Percentiles rank a stretch among this genome's conserved stretches.
These are phyloP conservation scores for Cladophialophora carrionii DNA, from an alignment of 2,329 filamentous ascomycete species.

Conservation along the genomic window DNA sequence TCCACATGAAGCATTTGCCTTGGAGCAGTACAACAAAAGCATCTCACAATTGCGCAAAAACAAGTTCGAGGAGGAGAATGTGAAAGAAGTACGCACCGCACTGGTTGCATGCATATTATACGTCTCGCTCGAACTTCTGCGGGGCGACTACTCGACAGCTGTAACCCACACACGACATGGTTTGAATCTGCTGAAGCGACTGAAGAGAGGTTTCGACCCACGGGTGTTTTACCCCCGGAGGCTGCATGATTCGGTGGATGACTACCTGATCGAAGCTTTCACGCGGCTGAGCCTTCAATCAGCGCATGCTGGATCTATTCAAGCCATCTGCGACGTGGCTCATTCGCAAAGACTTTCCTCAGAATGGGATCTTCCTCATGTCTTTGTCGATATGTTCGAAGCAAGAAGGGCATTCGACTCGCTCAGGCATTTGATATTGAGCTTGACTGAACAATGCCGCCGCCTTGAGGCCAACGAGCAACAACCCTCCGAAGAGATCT, in stretches of 20 bases:
- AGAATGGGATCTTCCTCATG: background rate
- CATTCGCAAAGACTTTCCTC: background rate
- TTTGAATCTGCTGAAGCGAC: conserved; percentile 1
- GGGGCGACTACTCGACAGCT: conserved; percentile 10
- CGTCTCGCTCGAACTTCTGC: conserved; percentile 11
- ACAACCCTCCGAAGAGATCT: background rate
- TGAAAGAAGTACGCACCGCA: background rate
- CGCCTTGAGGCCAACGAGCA: background rate
- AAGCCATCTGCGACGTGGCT: background rate
- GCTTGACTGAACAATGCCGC: conserved; percentile 3
- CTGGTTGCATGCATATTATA: conserved; percentile 9
- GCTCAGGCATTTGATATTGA: background rate
- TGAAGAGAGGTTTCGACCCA: background rate
- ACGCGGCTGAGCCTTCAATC: conserved; percentile 10
- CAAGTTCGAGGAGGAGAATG: background rate
- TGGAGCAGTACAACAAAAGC: conserved; percentile 15
- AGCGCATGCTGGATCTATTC: conserved; percentile 2
- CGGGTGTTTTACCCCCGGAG: background rate
- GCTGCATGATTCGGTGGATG: background rate
- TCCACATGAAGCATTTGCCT: conserved; percentile 6
- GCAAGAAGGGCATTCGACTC: conserved; percentile 6
- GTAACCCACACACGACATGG: conserved; percentile 5
- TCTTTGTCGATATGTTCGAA: background rate
- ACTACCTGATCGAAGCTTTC: conserved; percentile 9
- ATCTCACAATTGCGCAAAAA: background rate